Conservation (phyloP, 164 flowering plant species). For the Akebia trifoliata region DNA sequence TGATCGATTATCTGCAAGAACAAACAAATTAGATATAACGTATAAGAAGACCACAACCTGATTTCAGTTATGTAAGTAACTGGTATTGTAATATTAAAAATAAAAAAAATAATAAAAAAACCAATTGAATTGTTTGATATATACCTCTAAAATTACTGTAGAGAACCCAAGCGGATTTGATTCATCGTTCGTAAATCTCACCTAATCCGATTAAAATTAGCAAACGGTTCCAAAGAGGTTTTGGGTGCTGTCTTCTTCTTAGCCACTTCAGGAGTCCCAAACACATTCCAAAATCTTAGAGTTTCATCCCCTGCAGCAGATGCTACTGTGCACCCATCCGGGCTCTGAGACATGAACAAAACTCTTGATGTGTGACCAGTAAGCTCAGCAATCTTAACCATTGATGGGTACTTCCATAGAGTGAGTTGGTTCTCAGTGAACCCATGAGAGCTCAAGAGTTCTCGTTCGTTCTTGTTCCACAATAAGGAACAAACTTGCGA, state of each 20-base stretch:
- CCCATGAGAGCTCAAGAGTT: slow-evolving; percentile 61
- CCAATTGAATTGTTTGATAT: too few species aligned
- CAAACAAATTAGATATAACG: too few species aligned
- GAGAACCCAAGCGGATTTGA: too few species aligned
- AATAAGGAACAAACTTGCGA: slow-evolving; percentile 62
- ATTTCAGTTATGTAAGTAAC: too few species aligned
- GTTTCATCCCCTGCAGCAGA: slow-evolving; percentile 56
- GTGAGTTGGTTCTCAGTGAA: slow-evolving; percentile 58
- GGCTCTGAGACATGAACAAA: slow-evolving; percentile 52
- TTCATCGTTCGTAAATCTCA: slow-evolving; percentile 18
- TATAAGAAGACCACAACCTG: too few species aligned
- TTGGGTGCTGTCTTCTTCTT: slow-evolving; percentile 29
- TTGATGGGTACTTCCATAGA: slow-evolving; percentile 66
- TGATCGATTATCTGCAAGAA: too few species aligned
- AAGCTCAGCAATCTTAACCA: slow-evolving; percentile 64
- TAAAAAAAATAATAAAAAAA: too few species aligned
- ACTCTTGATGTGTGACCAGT: slow-evolving; percentile 70
- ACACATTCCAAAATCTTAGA: slow-evolving; percentile 49
- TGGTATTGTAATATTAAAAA: too few species aligned
- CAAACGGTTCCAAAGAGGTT: slow-evolving; percentile 42
- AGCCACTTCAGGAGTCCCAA: slow-evolving; percentile 38
- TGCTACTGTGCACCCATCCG: slow-evolving; percentile 58
- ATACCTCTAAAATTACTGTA: too few species aligned
- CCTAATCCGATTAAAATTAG: slow-evolving; percentile 41
- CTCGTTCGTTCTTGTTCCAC: slow-evolving; percentile 59